A percentile compares a stretch with the other conserved stretches of the same genome.
Conservation (phyloP, 2,329 filamentous ascomycete genomes). For the Paecilomyces variotii region DNA sequence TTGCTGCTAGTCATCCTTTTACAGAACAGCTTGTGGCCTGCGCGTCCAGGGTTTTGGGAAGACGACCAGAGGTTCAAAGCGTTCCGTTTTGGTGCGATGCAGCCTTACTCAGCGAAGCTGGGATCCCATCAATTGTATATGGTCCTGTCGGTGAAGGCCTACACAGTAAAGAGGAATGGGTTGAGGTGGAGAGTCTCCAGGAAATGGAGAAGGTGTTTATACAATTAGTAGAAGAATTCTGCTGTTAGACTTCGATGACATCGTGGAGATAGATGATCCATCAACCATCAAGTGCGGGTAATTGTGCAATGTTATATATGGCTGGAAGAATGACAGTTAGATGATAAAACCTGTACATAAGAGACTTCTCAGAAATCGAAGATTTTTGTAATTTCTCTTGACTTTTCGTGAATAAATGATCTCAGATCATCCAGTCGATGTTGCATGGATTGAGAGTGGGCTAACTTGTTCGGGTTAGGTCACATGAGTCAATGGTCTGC, state of each 20-base stretch:
- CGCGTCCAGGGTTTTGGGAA: constrained; percentile 19
- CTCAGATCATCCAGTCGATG: too few species aligned
- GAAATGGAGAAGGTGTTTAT: constrained; percentile 16
- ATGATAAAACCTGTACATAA: too few species aligned
- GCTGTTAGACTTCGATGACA: background rate
- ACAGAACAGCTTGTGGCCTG: constrained; percentile 23
- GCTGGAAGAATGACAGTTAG: too few species aligned
- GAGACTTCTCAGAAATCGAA: too few species aligned
- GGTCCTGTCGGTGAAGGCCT: constrained; percentile 43
- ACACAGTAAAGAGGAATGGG: constrained; percentile 46
- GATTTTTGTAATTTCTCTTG: too few species aligned
- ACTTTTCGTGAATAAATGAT: too few species aligned
- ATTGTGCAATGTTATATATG: too few species aligned
- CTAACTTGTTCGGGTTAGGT: too few species aligned
- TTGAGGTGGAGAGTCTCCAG: constrained; percentile 37
- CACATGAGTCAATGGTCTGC: too few species aligned
- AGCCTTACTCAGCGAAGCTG: constrained; percentile 39
- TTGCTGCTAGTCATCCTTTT: constrained; percentile 36
- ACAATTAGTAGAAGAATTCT: background rate
- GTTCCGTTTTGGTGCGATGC: constrained; percentile 45
- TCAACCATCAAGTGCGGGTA: too few species aligned
- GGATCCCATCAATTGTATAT: constrained; percentile 41
- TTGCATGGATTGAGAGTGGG: too few species aligned
- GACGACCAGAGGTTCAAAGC: constrained; percentile 17
- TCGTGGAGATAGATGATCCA: too few species aligned